Percentiles rank a stretch among this genome's conserved stretches.
These are phyloP conservation scores for Herpetomonas samuelpessoai DNA, from an alignment of 208 protist genomes.

Conservation along the genomic window DNA sequence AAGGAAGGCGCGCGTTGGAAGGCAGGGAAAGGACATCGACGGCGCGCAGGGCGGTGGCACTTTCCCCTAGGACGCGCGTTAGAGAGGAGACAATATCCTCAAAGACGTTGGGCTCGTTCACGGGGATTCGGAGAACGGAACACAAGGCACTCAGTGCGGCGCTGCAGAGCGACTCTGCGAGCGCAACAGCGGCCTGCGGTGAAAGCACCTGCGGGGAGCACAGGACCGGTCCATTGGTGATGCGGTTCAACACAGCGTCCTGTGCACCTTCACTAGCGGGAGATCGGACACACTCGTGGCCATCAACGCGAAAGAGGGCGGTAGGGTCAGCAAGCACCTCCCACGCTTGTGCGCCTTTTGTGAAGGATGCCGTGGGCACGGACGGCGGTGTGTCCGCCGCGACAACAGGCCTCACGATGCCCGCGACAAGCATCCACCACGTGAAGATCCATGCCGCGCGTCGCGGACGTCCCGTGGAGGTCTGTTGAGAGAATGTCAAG, in stretches of 20 bases:
- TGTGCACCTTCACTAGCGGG: too few species aligned
- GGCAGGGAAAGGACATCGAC: conserved; percentile 13
- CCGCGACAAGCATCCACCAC: conserved; percentile 1
- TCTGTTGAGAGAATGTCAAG: too few species aligned
- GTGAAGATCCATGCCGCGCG: background rate
- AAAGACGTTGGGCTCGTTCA: background rate
- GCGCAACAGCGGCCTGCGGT: too few species aligned
- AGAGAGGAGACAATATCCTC: background rate
- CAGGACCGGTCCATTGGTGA: background rate
- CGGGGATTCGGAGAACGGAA: background rate
- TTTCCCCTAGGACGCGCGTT: conserved; percentile 1
- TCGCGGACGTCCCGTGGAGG: too few species aligned
- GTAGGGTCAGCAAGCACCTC: conserved; percentile 30
- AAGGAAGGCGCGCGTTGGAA: conserved; percentile 18
- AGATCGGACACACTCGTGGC: too few species aligned
- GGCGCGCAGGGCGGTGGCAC: conserved; percentile 6
- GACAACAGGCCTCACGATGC: conserved; percentile 3
- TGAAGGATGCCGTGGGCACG: too few species aligned
- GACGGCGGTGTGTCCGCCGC: too few species aligned
- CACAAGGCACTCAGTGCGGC: background rate
- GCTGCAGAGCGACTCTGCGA: conserved; percentile 2
- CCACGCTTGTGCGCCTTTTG: conserved; percentile 15
- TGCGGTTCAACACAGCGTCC: background rate
- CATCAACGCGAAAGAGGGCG: conserved; percentile 26
- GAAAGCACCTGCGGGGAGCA: too few species aligned